phyloP scores from a whole-genome alignment of 2,329 filamentous ascomycete species.

The Arachnopeziza araneosa region DNA sequence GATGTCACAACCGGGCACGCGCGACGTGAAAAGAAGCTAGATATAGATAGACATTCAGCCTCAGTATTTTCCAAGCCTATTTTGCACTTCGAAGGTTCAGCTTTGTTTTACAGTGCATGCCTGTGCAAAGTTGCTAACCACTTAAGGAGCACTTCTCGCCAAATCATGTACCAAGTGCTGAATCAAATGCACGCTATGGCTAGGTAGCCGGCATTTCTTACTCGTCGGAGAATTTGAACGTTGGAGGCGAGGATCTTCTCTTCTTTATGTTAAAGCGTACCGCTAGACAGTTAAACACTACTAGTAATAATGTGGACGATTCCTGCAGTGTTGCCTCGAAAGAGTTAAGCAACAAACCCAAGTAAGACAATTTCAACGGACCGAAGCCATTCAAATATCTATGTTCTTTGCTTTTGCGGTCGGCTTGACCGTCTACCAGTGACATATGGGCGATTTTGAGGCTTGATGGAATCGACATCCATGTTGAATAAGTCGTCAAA shows the following conservation, averaged over 20 bases:
- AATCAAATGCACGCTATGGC: background rate
- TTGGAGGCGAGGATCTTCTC: background rate
- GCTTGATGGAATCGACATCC: background rate
- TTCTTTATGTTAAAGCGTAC: too few relatives aligned
- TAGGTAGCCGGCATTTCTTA: background rate
- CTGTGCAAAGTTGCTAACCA: background rate
- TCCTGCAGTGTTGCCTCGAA: background rate
- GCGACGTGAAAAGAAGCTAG: background rate
- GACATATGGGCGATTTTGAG: background rate
- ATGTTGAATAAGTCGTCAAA: background rate
- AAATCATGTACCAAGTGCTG: background rate
- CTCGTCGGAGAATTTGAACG: too few relatives aligned
- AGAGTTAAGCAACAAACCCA: background rate
- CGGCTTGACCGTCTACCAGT: background rate
- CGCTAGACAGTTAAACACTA: background rate
- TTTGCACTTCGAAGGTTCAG: background rate
- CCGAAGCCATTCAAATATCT: background rate
- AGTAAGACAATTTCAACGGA: background rate
- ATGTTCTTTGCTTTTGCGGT: background rate
- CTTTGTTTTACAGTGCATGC: background rate
- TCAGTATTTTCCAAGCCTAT: background rate
- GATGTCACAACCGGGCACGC: background rate
- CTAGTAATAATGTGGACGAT: background rate
- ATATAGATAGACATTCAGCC: background rate
- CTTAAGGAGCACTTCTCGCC: background rate